phyloP scores from a whole-genome alignment of 2,329 filamentous ascomycete species.

The Cercospora berteroae region DNA sequence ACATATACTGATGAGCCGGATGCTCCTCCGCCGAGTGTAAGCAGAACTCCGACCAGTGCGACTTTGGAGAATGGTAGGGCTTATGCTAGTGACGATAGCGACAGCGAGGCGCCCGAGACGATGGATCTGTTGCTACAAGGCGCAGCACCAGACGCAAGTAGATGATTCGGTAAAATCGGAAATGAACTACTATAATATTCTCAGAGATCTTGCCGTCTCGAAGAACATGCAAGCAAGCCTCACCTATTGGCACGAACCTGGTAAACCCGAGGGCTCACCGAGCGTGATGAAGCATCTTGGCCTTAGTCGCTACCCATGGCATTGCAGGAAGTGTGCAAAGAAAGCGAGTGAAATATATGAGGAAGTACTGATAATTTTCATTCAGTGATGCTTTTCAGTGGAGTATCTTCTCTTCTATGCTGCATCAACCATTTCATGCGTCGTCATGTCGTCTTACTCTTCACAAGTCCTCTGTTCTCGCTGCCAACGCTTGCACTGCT shows the following conservation, averaged over 20 bases:
- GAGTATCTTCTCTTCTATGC: not conserved
- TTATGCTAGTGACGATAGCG: slow-evolving; percentile 9
- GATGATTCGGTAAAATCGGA: not conserved
- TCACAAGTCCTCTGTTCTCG: not conserved
- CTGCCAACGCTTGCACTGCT: not conserved
- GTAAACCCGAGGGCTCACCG: not conserved
- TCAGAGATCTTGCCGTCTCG: not conserved
- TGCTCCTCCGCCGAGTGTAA: slow-evolving; percentile 29
- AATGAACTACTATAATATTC: not conserved
- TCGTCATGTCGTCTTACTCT: not conserved
- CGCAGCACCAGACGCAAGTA: not conserved
- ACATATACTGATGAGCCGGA: slow-evolving; percentile 35
- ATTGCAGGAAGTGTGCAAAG: too few species aligned
- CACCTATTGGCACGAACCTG: not conserved
- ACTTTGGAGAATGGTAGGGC: not conserved
- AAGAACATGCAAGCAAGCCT: not conserved
- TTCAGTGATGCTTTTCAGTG: not conserved
- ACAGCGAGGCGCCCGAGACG: not conserved
- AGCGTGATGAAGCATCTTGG: too few species aligned
- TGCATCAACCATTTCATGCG: not conserved
- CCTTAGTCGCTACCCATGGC: too few species aligned
- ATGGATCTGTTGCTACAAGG: not conserved
- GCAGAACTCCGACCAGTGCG: not conserved
- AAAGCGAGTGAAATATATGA: not conserved
- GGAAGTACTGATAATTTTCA: not conserved